Conservation (phyloP, 1,284 basidiomycete species). For the Leccinum cinnamomeum region DNA sequence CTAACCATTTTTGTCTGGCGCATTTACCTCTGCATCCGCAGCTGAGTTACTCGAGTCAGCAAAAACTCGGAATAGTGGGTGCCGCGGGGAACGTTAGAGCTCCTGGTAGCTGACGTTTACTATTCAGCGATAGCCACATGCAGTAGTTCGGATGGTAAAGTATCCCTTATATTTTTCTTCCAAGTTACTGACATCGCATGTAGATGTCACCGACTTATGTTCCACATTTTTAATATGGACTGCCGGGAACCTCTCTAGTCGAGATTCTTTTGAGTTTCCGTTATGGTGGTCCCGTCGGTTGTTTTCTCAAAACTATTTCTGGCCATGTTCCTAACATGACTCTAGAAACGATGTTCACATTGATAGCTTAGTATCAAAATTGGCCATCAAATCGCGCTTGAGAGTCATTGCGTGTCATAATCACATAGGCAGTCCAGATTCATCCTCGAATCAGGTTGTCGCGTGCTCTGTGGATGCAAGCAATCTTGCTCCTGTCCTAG, state of each 20-base stretch:
- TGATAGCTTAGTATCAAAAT: conserved; percentile 21
- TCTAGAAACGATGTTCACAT: conserved; percentile 16
- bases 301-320: not conserved
- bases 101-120: conserved; percentile 3
- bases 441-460: conserved; percentile 39
- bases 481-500: conserved; percentile 8
- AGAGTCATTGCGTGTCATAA: conserved; percentile 25
- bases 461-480: conserved; percentile 40
- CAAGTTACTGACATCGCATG: conserved; percentile 8
- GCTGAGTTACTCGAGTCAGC: conserved; percentile 21
- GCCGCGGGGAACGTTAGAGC: not conserved
- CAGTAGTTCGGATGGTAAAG: conserved; percentile 26
- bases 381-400: conserved; percentile 22
- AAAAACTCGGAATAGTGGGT: conserved; percentile 28
- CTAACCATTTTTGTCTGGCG: not conserved
- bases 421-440: conserved; percentile 23
- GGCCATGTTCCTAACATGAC: conserved; percentile 1
- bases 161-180: not conserved
- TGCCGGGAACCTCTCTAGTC: not conserved
- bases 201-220: conserved; percentile 23
- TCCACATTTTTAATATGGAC: conserved; percentile 28
- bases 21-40: conserved; percentile 10
- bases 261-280: conserved; percentile 14
- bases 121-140: conserved; percentile 23
- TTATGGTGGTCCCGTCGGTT: conserved; percentile 26